phyloP scores from a whole-genome alignment of 108 stramenopile genomes.

The Cylindrotheca fusiformis region DNA sequence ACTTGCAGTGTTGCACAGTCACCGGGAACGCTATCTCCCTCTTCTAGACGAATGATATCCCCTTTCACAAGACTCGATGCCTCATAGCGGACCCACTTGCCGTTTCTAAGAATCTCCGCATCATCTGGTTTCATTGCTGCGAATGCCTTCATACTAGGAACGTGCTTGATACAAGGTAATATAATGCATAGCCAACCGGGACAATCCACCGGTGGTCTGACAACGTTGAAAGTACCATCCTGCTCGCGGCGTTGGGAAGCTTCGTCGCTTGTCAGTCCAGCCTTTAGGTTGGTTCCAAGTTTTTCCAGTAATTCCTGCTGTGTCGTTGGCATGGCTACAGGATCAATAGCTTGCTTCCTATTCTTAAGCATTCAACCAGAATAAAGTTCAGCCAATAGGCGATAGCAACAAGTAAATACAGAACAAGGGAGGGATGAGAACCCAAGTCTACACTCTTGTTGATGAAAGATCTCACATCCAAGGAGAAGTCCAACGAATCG shows the following conservation, averaged over 20 bases:
- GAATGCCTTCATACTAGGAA: constrained; percentile 79
- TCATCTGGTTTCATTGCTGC: constrained; percentile 71
- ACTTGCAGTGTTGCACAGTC: constrained; percentile 65
- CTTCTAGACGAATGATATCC: constrained; percentile 76
- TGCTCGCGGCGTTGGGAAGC: constrained; percentile 52
- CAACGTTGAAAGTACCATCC: constrained; percentile 49
- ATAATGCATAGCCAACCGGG: constrained; percentile 81
- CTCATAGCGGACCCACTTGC: constrained; percentile 83
- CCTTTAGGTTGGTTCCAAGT: constrained; percentile 7
- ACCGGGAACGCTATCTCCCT: constrained; percentile 82
- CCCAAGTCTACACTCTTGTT: too few relatives aligned
- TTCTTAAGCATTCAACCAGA: too few relatives aligned
- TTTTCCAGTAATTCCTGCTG: constrained; percentile 9
- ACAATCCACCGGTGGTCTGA: constrained; percentile 69
- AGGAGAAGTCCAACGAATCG: too few relatives aligned
- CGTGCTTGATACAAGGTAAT: constrained; percentile 79
- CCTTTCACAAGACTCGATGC: constrained; percentile 65
- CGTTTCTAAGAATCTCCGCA: constrained; percentile 76
- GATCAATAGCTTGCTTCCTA: not conserved
- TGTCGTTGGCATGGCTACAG: not conserved
- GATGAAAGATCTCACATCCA: too few relatives aligned
- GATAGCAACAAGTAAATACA: too few relatives aligned
- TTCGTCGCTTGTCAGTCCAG: constrained; percentile 59
- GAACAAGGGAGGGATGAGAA: too few relatives aligned
- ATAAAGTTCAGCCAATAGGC: too few relatives aligned